A percentile compares a stretch with the other conserved stretches of the same genome.
Evolutionary conservation across 768 basidiomycete species (phyloP).

Genomic region (Exsudoporus frostii): DNA sequence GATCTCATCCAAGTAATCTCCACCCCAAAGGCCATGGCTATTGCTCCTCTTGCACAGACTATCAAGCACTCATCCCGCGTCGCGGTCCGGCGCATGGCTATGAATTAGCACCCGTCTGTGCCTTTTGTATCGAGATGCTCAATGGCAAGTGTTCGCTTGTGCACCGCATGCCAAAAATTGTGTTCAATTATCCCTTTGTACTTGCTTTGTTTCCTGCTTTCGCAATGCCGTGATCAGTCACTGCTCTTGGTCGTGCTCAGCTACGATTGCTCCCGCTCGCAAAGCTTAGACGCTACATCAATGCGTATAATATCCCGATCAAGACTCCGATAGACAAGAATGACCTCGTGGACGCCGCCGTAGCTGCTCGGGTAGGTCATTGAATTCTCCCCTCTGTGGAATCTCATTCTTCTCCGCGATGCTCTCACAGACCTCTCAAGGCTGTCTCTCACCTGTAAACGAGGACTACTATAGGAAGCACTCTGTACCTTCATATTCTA

Average conservation of each 20-base stretch:
- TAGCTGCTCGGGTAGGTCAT: slow-evolving; percentile 47
- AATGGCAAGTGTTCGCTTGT: slow-evolving; percentile 44
- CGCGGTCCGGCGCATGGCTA: slow-evolving; percentile 51
- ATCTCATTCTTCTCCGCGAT: background rate
- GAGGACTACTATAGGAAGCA: slow-evolving; percentile 48
- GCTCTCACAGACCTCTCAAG: slow-evolving; percentile 46
- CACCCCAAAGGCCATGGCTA: slow-evolving; percentile 57
- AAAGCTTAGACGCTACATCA: slow-evolving; percentile 66
- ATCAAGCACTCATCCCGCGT: slow-evolving; percentile 76
- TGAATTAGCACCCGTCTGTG: slow-evolving; percentile 65
- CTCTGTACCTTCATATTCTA: slow-evolving; percentile 21
- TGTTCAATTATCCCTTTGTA: background rate
- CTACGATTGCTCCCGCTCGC: slow-evolving; percentile 54
- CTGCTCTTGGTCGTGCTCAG: slow-evolving; percentile 57
- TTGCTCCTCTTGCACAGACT: slow-evolving; percentile 72
- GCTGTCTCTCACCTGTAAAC: slow-evolving; percentile 56
- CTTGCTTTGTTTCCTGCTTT: background rate
- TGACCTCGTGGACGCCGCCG: slow-evolving; percentile 66
- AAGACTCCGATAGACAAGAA: slow-evolving; percentile 72
- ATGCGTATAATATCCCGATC: slow-evolving; percentile 64
- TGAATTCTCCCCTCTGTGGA: background rate
- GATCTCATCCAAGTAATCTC: background rate
- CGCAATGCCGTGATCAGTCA: slow-evolving; percentile 45
- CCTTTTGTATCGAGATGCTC: slow-evolving; percentile 68
- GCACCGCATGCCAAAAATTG: background rate